Evolutionary conservation across 1,284 basidiomycete genomes (phyloP).

Genomic region (Ganoderma meredithae): DNA sequence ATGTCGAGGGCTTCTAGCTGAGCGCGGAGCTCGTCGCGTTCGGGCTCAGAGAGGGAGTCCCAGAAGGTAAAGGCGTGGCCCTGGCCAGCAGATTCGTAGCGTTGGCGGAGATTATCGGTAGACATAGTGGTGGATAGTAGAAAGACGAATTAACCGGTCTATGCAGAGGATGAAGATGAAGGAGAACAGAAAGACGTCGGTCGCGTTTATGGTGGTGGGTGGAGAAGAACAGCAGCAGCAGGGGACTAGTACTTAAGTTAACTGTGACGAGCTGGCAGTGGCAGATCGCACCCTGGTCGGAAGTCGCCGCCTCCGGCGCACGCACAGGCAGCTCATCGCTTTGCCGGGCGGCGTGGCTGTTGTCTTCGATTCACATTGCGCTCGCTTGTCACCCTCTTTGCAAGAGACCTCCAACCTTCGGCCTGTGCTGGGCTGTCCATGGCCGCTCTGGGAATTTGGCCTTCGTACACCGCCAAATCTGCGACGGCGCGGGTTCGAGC

Average conservation of each 20-base stretch:
- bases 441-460: neutral
- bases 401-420: neutral
- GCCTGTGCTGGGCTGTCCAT: neutral
- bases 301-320: constrained; percentile 28
- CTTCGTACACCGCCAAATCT: neutral
- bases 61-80: constrained; percentile 91
- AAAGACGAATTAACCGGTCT: constrained; percentile 2
- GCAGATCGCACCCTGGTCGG: constrained; percentile 20
- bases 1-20: constrained; percentile 91
- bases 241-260: constrained; percentile 23
- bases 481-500: neutral
- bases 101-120: constrained; percentile 52
- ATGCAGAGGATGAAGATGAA: neutral
- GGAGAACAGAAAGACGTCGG: neutral
- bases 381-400: neutral
- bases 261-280: neutral
- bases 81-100: constrained; percentile 86
- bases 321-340: constrained; percentile 20
- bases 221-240: neutral
- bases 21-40: constrained; percentile 69
- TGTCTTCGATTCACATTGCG: neutral
- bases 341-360: constrained; percentile 25
- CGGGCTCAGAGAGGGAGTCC: constrained; percentile 70
- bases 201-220: constrained; percentile 8
- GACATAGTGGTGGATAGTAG: constrained; percentile 33